Conservation (phyloP, 2,329 filamentous ascomycete species). For the Colletotrichum nymphaeae region DNA sequence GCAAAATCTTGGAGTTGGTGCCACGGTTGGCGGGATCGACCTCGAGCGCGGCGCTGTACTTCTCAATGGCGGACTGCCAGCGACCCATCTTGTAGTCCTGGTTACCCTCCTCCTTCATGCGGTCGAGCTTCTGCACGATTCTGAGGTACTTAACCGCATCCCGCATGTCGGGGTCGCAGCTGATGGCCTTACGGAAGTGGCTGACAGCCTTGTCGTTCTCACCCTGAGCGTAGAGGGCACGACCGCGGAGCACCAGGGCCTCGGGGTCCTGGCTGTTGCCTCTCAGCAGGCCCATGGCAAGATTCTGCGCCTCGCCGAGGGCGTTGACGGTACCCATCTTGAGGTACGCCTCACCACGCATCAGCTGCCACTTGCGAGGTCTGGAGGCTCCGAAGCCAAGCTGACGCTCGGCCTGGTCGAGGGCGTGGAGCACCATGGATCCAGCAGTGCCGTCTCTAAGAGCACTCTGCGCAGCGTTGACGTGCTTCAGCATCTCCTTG, state of each 20-base stretch:
- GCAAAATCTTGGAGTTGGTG: conserved; percentile 93
- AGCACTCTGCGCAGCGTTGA: conserved; percentile 82
- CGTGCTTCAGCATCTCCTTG: conserved; percentile 84
- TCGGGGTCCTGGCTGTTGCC: conserved; percentile 93
- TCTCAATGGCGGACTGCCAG: conserved; percentile 83
- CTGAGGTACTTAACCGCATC: conserved; percentile 89
- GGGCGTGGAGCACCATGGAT: conserved; percentile 91
- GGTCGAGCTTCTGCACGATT: conserved; percentile 90
- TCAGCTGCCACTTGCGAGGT: conserved; percentile 92
- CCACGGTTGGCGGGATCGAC: conserved; percentile 90
- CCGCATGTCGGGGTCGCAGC: conserved; percentile 90
- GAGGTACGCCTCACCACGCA: conserved; percentile 91
- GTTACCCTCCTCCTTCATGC: conserved; percentile 96
- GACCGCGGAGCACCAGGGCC: conserved; percentile 88
- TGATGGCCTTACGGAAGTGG: conserved; percentile 89
- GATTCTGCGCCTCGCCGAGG: conserved; percentile 89
- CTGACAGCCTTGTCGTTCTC: conserved; percentile 96
- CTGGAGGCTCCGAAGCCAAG: conserved; percentile 80
- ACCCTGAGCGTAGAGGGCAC: conserved; percentile 88
- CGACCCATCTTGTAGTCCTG: conserved; percentile 86
- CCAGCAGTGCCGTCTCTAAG: conserved; percentile 80
- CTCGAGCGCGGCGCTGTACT: conserved; percentile 84
- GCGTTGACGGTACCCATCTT: conserved; percentile 93
- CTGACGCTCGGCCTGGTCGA: conserved; percentile 88
- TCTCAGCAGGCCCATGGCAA: conserved; percentile 88